These are phyloP conservation scores for Capronia americana DNA, from an alignment of 2,329 filamentous ascomycete genomes.

Conservation along the genomic window DNA sequence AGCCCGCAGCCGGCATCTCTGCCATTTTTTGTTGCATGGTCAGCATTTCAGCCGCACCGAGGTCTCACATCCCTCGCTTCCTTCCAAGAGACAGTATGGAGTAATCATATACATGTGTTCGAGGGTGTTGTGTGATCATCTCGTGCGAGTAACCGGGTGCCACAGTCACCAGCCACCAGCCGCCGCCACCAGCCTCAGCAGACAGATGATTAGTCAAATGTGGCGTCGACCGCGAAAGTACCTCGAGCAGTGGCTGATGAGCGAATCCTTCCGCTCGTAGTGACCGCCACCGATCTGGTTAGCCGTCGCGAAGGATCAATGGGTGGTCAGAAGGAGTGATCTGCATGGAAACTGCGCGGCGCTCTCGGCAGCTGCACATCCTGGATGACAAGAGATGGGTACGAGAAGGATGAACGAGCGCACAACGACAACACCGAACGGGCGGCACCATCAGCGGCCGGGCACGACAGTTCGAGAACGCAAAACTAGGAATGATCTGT, in stretches of 20 bases:
- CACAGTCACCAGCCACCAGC: constrained; percentile 14
- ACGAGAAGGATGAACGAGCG: not conserved
- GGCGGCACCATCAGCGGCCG: not conserved
- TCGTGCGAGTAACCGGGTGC: not conserved
- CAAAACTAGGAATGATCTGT: not conserved
- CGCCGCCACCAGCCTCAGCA: not conserved
- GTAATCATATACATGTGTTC: too few species aligned
- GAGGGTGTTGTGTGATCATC: too few species aligned
- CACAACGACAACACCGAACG: not conserved
- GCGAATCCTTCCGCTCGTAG: constrained; percentile 13
- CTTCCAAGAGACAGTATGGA: not conserved
- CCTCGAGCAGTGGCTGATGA: constrained; percentile 2
- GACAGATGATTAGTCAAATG: not conserved
- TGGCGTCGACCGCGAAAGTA: constrained; percentile 10
- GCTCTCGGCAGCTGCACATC: not conserved
- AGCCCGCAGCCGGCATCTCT: not conserved
- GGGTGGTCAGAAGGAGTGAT: constrained; percentile 21
- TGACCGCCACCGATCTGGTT: constrained; percentile 5
- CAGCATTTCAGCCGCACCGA: not conserved
- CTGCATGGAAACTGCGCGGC: constrained; percentile 3
- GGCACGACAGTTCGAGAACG: not conserved
- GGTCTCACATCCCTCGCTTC: not conserved
- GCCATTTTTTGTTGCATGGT: too few species aligned
- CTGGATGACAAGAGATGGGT: not conserved
- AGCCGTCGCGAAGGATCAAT: constrained; percentile 9